Evolutionary conservation across 805 yeast species (phyloP), one percentile per base, ranked within the genome.

Genomic region (Candida koratica): DNA sequence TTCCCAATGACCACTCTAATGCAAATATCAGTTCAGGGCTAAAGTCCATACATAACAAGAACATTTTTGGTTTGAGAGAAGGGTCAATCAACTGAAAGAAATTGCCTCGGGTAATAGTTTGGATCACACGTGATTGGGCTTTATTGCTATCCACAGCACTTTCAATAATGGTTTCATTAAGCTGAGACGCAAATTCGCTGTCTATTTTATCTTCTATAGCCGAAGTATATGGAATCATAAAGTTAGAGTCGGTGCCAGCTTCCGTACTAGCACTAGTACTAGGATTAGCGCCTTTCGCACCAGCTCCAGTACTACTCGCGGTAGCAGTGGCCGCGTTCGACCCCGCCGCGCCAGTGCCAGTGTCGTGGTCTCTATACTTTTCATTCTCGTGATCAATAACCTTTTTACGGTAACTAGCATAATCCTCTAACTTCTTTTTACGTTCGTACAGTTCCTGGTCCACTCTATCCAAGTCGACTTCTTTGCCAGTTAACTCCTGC

Each of bases 1-100:
- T 76, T 2, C 97, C 97, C 47, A 89, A 69, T 28, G 88, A 76
- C 84, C 96, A 88, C 50, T 86, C 93, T 15, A 89, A 66, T 0
- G 96, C 93, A 56, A 83, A 84, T 25, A 71, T 69, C 2, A 95
- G 81, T 53, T 87, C 96, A 0, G 86, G 83, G 3, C 90, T 79
- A 44, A 83, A 72, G 55, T 89, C 96, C 64, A 83, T 75, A 51
- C 93, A 86, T 14, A 87, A 71, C 32, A 88, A 60, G 56, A 79
- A 86, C 52, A 84, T 74, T 47, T 77, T 77, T 26, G 73, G 73
- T 41, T 67, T 67, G 33, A 61, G 53, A 38, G 56, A 56, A 12
- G 70, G 69, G 45, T 63, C 63, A 25, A 67, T 61, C 18, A 75
- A 56, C 42, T 72, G 72, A 49, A 79, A 79, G 48, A 78, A 78